These are phyloP conservation scores for Somion occarium DNA, from an alignment of 1,284 basidiomycete genomes.

Conservation along the genomic window DNA sequence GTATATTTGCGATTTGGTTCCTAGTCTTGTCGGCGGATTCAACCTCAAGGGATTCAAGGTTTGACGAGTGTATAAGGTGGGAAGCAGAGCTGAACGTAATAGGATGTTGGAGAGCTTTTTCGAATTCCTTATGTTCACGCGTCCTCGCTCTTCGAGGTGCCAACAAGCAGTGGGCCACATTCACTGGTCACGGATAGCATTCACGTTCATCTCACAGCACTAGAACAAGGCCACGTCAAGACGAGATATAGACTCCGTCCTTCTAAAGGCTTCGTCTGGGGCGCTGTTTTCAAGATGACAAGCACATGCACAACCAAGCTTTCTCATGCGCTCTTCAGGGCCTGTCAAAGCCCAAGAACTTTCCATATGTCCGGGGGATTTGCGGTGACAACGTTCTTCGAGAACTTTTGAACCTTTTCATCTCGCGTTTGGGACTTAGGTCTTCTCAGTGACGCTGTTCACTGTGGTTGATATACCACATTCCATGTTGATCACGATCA, in stretches of 20 bases:
- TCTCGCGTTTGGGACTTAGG: neutral
- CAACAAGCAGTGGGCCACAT: neutral
- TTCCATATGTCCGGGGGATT: neutral
- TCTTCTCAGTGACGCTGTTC: neutral
- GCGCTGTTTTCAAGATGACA: too few species aligned
- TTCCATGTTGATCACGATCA: neutral
- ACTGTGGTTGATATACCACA: neutral
- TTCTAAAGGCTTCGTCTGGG: too few species aligned
- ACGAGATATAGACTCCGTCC: too few species aligned
- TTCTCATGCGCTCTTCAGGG: neutral
- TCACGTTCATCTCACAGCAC: too few species aligned
- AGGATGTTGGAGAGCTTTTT: neutral
- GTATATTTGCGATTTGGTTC: neutral
- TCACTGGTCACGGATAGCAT: too few species aligned
- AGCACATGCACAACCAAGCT: neutral
- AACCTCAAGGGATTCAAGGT: neutral
- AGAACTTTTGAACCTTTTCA: neutral
- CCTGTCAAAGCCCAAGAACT: neutral
- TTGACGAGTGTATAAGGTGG: neutral
- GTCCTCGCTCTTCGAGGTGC: too few species aligned
- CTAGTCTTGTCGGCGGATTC: neutral
- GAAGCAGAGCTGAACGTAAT: neutral
- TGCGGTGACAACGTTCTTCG: neutral
- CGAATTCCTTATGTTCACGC: too few species aligned
- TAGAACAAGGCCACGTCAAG: too few species aligned